These are phyloP conservation scores for Chaetoscypha palmicola DNA, from an alignment of 2,329 filamentous ascomycete species.

Conservation along the genomic window DNA sequence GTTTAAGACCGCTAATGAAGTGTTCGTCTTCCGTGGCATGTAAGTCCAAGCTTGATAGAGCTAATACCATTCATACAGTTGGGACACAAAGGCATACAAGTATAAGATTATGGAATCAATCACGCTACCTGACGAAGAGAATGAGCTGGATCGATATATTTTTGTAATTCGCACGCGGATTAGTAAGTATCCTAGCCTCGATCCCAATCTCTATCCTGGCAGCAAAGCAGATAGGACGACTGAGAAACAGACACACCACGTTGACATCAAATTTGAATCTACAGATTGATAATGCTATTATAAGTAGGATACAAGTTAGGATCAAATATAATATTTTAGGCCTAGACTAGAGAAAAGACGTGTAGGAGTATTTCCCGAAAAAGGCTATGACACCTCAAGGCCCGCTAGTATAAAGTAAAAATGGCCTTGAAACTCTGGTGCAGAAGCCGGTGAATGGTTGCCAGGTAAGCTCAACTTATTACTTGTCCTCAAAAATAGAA, in stretches of 20 bases:
- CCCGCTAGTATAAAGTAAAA: constrained; percentile 8
- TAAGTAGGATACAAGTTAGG: constrained; percentile 15
- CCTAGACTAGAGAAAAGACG: constrained; percentile 6
- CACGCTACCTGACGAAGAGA: neutral
- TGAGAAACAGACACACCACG: constrained; percentile 2
- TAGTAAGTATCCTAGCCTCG: constrained; percentile 1
- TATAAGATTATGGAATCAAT: constrained; percentile 8
- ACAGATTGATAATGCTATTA: constrained; percentile 14
- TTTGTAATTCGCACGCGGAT: constrained; percentile 14
- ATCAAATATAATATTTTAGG: constrained; percentile 16
- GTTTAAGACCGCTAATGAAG: constrained; percentile 20
- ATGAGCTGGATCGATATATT: constrained; percentile 13
- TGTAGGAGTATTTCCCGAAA: constrained; percentile 8
- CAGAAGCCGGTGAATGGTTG: constrained; percentile 11
- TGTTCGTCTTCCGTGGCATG: constrained; percentile 12
- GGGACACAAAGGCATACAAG: constrained; percentile 16
- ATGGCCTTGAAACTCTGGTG: constrained; percentile 9
- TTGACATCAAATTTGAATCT: constrained; percentile 8
- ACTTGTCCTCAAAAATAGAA: constrained; percentile 8
- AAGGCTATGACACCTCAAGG: constrained; percentile 10
- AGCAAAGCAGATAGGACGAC: constrained; percentile 1
- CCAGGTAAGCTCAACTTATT: constrained; percentile 12
- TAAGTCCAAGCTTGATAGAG: constrained; percentile 2
- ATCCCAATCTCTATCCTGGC: constrained; percentile 8
- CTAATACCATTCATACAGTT: constrained; percentile 14